Evolutionary conservation across 805 yeast species (phyloP).

Genomic region (Tetrapisispora fleetii): DNA sequence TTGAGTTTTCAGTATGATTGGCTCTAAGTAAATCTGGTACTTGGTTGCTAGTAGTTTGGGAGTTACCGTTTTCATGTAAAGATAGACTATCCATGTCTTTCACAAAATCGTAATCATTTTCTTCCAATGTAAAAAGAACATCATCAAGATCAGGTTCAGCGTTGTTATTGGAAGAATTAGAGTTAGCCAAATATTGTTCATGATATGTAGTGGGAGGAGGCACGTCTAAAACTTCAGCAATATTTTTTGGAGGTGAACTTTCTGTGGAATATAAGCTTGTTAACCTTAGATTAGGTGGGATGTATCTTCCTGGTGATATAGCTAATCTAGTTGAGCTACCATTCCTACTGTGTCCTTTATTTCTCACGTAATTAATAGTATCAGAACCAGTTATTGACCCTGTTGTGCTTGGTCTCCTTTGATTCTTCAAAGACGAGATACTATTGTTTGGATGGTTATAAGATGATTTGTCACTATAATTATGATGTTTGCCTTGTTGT

Average conservation of each 20-base stretch:
- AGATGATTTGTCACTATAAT: neutral
- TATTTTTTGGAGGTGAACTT: constrained; percentile 16
- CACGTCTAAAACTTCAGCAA: constrained; percentile 17
- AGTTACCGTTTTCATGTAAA: constrained; percentile 9
- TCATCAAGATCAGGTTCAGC: constrained; percentile 26
- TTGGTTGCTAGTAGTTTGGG: constrained; percentile 5
- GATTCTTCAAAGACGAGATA: constrained; percentile 6
- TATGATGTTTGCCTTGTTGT: constrained; percentile 6
- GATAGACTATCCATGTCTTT: constrained; percentile 20
- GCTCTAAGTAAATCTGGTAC: constrained; percentile 27
- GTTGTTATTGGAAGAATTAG: neutral
- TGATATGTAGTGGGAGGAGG: constrained; percentile 8
- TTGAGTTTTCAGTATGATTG: neutral
- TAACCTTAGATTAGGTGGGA: constrained; percentile 33
- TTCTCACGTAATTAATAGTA: constrained; percentile 2
- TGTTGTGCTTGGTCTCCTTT: constrained; percentile 19
- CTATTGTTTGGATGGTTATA: neutral
- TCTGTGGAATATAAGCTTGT: constrained; percentile 7
- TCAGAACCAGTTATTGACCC: constrained; percentile 14
- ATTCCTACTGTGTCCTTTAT: constrained; percentile 1
- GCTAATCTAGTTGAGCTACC: constrained; percentile 6
- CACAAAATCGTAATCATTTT: constrained; percentile 25
- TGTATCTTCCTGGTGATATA: constrained; percentile 45
- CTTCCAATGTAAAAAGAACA: constrained; percentile 28
- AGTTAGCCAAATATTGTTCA: constrained; percentile 13